Evolutionary conservation across 1,139 yeast species (phyloP).

Genomic region (Geotrichum siamense): DNA sequence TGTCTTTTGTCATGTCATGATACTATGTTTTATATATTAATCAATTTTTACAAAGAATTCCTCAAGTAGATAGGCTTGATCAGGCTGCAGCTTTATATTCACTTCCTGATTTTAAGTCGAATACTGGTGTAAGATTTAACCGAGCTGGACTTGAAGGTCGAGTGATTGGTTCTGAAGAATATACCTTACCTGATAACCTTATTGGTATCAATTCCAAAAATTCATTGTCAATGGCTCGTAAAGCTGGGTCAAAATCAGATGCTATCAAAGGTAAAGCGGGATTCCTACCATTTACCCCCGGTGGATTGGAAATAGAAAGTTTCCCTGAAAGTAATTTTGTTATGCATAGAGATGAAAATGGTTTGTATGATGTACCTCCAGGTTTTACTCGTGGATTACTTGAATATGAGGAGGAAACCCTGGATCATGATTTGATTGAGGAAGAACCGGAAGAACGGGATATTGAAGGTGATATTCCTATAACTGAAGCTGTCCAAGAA

Average conservation of each 20-base stretch:
- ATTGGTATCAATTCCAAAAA: slow-evolving; percentile 54
- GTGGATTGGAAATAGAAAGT: slow-evolving; percentile 54
- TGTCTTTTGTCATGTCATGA: background rate
- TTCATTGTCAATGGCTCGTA: slow-evolving; percentile 66
- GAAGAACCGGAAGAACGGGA: slow-evolving; percentile 9
- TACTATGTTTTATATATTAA: background rate
- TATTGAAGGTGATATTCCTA: background rate
- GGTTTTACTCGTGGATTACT: slow-evolving; percentile 65
- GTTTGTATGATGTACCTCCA: slow-evolving; percentile 75
- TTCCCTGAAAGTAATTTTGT: slow-evolving; percentile 34
- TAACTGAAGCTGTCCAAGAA: slow-evolving; percentile 8
- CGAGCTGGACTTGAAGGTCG: slow-evolving; percentile 70
- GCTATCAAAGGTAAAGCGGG: slow-evolving; percentile 64
- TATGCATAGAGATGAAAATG: slow-evolving; percentile 63
- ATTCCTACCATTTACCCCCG: slow-evolving; percentile 87
- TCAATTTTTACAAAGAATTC: slow-evolving; percentile 25
- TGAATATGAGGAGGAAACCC: slow-evolving; percentile 22
- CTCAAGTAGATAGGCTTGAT: slow-evolving; percentile 35
- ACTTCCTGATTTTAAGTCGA: slow-evolving; percentile 37
- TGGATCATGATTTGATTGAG: slow-evolving; percentile 17
- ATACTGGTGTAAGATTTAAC: slow-evolving; percentile 36
- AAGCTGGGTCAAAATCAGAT: slow-evolving; percentile 55
- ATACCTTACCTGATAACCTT: slow-evolving; percentile 43
- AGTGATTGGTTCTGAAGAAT: slow-evolving; percentile 58
- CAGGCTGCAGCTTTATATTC: slow-evolving; percentile 33